Evolutionary conservation across 1,139 yeast genomes (phyloP), one percentile per base, ranked within the genome.

Genomic region (Zygoascus meyerae): DNA sequence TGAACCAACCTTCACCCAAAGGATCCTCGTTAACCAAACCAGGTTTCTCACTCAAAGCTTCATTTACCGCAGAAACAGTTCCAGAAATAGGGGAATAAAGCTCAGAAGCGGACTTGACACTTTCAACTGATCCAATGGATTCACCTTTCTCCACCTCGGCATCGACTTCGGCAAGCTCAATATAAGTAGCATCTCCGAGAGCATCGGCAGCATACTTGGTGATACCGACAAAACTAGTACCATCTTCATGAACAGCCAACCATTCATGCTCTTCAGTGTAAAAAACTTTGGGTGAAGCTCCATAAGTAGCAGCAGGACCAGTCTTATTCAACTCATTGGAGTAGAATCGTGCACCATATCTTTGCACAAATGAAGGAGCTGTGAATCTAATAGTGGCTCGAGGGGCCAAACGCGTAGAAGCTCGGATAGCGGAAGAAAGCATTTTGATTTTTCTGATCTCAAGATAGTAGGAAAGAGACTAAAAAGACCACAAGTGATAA

Each of bases 141-240:
- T 89, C 97, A 47, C 95, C 95, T 48, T 75, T 73, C 50, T 75
- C 81, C 48, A 86, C 77, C 30, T 65, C 71, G 44, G 75, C 77
- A 43, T 86, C 94, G 37, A 77, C 78, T 58, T 83, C 92, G 45
- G 95, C 95, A 59, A 90, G 76, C 69, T 92, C 99, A 54, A 89
- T 83, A 66, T 75, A 92, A 14, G 97, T 94, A 47, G 95, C 95
- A 69, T 92, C 99, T 41, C 98, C 98, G 52, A 92, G 77, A n/a
- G 98, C 95, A 61, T 90, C 96, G 38, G 96, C 84, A 31, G 99
- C 99, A 66, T 92, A 90, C 60, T 78, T 80, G 52, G 98, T 90
- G 67, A 92, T 89, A 34, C 99, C 99, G 34, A 92, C 74, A 58
- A 83, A 89, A 2, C 94, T 83, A 32, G 81, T 74, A 50, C 87